Percentiles rank a stretch among this genome's conserved stretches.
Evolutionary conservation across 2,329 filamentous ascomycete genomes (phyloP).

Genomic region (Arachnomyces sp.): DNA sequence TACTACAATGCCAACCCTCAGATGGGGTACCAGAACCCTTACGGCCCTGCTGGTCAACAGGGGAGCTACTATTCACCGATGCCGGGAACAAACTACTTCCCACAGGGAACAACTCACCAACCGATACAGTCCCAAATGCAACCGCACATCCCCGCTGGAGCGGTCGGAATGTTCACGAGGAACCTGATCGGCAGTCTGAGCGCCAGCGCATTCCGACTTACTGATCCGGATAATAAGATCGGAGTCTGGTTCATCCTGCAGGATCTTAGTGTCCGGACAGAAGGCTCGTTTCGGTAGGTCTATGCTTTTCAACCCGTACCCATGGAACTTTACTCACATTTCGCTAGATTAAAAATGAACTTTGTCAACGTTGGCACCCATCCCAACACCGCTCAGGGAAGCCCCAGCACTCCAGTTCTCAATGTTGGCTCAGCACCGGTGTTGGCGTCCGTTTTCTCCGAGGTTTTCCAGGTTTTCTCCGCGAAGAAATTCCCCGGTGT

Average conservation of each 20-base stretch:
- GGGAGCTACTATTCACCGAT: constrained; percentile 22
- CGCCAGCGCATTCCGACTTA: constrained; percentile 77
- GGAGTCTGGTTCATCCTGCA: constrained; percentile 97
- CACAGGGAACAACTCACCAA: constrained; percentile 4
- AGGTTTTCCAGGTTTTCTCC: constrained; percentile 85
- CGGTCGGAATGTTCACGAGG: constrained; percentile 81
- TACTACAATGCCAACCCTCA: constrained; percentile 29
- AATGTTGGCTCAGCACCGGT: constrained; percentile 73
- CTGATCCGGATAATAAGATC: constrained; percentile 67
- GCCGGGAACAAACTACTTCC: constrained; percentile 4
- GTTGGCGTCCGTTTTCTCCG: constrained; percentile 76
- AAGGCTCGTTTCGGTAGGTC: constrained; percentile 76
- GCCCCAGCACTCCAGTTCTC: constrained; percentile 37
- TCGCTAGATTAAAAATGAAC: constrained; percentile 53
- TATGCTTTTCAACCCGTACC: not conserved
- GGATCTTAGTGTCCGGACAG: constrained; percentile 87
- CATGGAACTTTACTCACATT: not conserved
- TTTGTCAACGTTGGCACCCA: constrained; percentile 74
- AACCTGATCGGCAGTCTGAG: constrained; percentile 90
- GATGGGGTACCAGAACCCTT: constrained; percentile 27
- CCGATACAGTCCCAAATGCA: constrained; percentile 9
- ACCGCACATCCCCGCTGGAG: constrained; percentile 35
- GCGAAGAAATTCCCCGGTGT: constrained; percentile 98
- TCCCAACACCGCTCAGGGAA: constrained; percentile 30
- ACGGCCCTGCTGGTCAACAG: constrained; percentile 20